phyloP scores from a whole-genome alignment of 2,329 filamentous ascomycete genomes.

The Fusarium verrucosum region DNA sequence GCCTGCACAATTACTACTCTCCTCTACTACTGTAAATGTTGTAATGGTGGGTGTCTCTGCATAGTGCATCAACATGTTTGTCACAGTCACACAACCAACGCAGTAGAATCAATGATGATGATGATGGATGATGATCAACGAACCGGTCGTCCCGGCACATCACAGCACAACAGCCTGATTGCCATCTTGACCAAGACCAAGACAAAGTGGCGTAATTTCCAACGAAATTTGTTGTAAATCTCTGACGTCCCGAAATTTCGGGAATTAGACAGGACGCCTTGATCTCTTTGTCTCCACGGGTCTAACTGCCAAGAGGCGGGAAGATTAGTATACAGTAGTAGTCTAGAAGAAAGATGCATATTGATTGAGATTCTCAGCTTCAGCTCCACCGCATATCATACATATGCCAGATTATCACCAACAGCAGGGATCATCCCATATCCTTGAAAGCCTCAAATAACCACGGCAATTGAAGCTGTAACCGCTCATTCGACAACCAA shows the following conservation, averaged over 20 bases:
- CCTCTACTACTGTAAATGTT: too few species aligned
- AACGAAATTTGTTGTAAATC: slow-evolving; percentile 22
- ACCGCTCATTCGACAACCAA: background rate
- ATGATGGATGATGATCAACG: background rate
- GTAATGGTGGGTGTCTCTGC: slow-evolving; percentile 18
- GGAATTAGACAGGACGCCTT: slow-evolving; percentile 20
- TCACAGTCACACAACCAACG: slow-evolving; percentile 14
- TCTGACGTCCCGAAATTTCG: slow-evolving; percentile 36
- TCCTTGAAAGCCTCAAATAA: background rate
- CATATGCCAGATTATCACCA: slow-evolving; percentile 15
- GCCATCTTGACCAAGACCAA: background rate
- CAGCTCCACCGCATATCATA: slow-evolving; percentile 13
- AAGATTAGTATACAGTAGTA: too few species aligned
- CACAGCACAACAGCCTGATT: background rate
- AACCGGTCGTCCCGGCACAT: slow-evolving; percentile 21
- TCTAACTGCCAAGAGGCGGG: too few species aligned
- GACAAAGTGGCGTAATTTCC: slow-evolving; percentile 35
- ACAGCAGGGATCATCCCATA: slow-evolving; percentile 17
- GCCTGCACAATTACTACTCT: slow-evolving; percentile 7
- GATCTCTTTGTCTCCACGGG: slow-evolving; percentile 26
- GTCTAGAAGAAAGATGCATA: slow-evolving; percentile 17
- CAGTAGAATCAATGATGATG: background rate
- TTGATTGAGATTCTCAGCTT: slow-evolving; percentile 15
- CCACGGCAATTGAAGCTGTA: background rate
- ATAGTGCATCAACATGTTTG: slow-evolving; percentile 14